Conservation (phyloP, 2,329 filamentous ascomycete species). For the Cordyceps tenuipes region DNA sequence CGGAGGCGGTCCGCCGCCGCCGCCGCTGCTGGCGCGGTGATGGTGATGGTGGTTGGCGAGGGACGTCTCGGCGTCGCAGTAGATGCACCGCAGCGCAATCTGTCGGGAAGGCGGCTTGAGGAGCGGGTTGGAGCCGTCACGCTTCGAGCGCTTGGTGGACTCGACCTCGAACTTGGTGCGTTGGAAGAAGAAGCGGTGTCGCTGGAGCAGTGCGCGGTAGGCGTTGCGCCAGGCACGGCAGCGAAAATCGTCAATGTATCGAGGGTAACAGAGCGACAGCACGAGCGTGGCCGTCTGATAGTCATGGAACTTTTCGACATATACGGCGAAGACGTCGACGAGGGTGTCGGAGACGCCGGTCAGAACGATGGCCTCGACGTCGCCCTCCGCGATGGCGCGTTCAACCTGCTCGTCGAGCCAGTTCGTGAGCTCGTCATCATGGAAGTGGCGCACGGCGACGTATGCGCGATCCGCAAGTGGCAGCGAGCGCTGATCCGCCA, state of each 20-base stretch:
- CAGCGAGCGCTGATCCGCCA: conserved; percentile 64
- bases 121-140: conserved; percentile 48
- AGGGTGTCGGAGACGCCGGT: conserved; percentile 66
- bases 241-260: conserved; percentile 69
- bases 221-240: conserved; percentile 64
- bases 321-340: conserved; percentile 67
- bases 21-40: conserved; percentile 12
- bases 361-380: conserved; percentile 69
- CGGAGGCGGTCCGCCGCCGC: conserved; percentile 8
- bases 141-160: conserved; percentile 61
- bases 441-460: conserved; percentile 60
- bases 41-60: conserved; percentile 33
- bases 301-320: conserved; percentile 68
- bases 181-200: conserved; percentile 64
- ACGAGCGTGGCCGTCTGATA: conserved; percentile 72
- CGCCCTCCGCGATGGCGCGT: conserved; percentile 54
- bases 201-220: conserved; percentile 65
- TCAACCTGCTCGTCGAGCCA: conserved; percentile 62
- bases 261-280: conserved; percentile 63
- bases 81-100: conserved; percentile 67
- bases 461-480: conserved; percentile 67
- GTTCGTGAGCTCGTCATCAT: conserved; percentile 51
- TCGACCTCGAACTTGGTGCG: conserved; percentile 72
- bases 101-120: conserved; percentile 59
- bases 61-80: conserved; percentile 58